These are phyloP conservation scores for Zanthoxylum bungeanum DNA, from an alignment of 345 rosid genomes.

Conservation along the genomic window DNA sequence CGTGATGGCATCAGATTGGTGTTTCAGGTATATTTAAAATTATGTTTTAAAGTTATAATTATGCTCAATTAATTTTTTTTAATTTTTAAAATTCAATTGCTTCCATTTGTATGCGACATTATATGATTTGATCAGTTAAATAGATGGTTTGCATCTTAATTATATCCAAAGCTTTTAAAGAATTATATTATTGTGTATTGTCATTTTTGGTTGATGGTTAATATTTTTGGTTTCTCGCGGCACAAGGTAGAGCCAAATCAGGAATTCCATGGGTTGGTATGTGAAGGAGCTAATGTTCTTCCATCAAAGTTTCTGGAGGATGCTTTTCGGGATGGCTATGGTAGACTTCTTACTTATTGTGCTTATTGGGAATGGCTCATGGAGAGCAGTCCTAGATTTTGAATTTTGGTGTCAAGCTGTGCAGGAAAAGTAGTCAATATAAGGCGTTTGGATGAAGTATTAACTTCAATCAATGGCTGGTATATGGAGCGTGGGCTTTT, in stretches of 20 bases:
- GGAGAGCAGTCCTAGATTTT: conserved; percentile 40
- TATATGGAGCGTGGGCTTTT: conserved; percentile 92
- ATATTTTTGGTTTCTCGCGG: conserved; percentile 41
- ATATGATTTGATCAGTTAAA: too few species aligned
- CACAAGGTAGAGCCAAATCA: conserved; percentile 97
- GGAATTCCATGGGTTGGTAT: conserved; percentile 82
- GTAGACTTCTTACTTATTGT: conserved; percentile 39
- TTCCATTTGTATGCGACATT: too few species aligned
- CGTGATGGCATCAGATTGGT: conserved; percentile 86
- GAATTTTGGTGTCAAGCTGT: conserved; percentile 63
- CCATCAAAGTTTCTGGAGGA: conserved; percentile 80
- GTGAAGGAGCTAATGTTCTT: conserved; percentile 96
- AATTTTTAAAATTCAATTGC: too few species aligned
- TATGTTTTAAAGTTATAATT: too few species aligned
- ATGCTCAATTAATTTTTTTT: too few species aligned
- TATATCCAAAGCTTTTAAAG: too few species aligned
- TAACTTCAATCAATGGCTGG: conserved; percentile 89
- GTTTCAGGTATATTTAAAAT: conserved; percentile 58
- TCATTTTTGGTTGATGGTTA: conserved; percentile 3
- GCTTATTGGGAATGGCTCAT: conserved; percentile 14
- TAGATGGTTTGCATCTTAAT: too few species aligned
- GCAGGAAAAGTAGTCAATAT: conserved; percentile 93
- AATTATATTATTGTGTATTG: too few species aligned
- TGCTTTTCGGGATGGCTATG: conserved; percentile 67
- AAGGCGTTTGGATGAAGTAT: conserved; percentile 82